Evolutionary conservation across 768 basidiomycete species (phyloP), one percentile per base, ranked within the genome.

Genomic region (Phlebiopsis flavidoalba): DNA sequence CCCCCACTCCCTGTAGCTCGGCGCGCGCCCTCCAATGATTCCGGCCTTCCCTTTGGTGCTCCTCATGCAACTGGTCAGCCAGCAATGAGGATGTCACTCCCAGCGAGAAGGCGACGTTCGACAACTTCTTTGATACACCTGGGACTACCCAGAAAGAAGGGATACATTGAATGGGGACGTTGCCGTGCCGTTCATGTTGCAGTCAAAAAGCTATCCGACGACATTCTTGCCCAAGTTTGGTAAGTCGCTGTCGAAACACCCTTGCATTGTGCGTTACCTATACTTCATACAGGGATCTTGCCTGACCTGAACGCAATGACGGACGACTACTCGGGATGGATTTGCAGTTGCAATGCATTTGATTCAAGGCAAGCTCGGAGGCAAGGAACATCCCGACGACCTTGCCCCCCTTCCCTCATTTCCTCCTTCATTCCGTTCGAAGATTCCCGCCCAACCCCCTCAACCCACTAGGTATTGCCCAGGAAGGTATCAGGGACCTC

Each of bases 311-410:
- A 89, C n/a, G n/a, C 63, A 89, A 88, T 55, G 89, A 96, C 59
- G 97, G 97, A 1, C 83, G 80, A 58, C 79, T 99, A 94, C 87
- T 3, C 82, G 87, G 56, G 95, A 98, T 53, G 93, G 94, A 14
- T 98, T 99, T 72, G 96, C 97, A 8, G 88, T 98, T 49, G 97
- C 95, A 3, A 85, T 95, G 85, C 84, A 96, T 74, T 81, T 99
- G 37, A 98, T 99, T 67, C 91, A 92, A 73, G 83, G 82, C 68
- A 93, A 88, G 72, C 75, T 97, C 8, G 79, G 83, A 7, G 95
- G 96, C 17, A 85, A 84, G 63, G 87, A n/a, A 90, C 2, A 74
- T 97, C 49, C 93, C 93, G 0, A 67, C 78, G 0, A 70, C 73
- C n/a, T 77, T 99, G 31, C 93, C 94, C 4, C n/a, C 74, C 72